Conservation (phyloP, 176 grass and related monocot species). For the Avena eriantha region DNA sequence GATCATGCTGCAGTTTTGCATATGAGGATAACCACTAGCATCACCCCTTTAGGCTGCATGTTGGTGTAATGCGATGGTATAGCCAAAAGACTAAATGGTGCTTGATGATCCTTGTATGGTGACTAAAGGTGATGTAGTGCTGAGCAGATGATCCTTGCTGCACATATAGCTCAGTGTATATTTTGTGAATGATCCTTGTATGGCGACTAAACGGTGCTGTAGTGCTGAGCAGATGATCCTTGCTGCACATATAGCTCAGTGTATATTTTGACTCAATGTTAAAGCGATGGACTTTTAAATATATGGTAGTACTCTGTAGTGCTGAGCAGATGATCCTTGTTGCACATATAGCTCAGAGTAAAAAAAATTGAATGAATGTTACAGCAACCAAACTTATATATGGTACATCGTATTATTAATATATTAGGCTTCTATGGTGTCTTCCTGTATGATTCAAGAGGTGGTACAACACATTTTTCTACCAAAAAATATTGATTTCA, state of each 20-base stretch:
- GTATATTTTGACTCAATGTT: too few species aligned
- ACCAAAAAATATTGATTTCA: not conserved
- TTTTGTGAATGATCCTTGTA: too few species aligned
- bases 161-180: too few species aligned
- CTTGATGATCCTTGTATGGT: too few species aligned
- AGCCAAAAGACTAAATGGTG: not conserved
- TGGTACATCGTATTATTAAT: too few species aligned
- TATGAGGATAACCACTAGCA: not conserved
- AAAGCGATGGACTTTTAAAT: too few species aligned
- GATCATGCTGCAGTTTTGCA: not conserved
- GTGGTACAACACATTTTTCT: not conserved
- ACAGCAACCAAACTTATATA: too few species aligned
- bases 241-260: not conserved
- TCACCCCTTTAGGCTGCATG: not conserved
- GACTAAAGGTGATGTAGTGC: too few species aligned
- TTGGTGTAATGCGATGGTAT: not conserved
- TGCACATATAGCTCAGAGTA: not conserved
- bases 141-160: not conserved
- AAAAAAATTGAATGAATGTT: not conserved
- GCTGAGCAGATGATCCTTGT: not conserved
- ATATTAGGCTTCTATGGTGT: not conserved
- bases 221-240: not conserved
- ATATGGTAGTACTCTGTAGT: too few species aligned
- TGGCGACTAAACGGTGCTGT: too few species aligned
- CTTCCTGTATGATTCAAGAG: not conserved